Evolutionary conservation across 495 filamentous ascomycete genomes (phyloP), one percentile per base, ranked within the genome.

Genomic region (Penicillium psychrofluorescens): DNA sequence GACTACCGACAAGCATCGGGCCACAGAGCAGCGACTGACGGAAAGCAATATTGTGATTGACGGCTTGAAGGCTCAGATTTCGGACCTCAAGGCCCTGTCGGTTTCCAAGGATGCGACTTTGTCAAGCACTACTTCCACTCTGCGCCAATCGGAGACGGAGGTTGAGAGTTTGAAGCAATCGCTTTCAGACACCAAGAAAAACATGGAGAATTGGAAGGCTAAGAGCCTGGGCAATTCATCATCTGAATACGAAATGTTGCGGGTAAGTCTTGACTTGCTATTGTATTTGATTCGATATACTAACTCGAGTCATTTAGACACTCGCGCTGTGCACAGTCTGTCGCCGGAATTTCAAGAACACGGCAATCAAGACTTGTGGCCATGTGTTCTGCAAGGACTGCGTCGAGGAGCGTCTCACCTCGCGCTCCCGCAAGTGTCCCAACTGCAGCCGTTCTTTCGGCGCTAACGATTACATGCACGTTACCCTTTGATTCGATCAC

Each of bases 331-430:
- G 92, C 68, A 84, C 85, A 2, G 86, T 96, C 13, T 98, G 92
- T 66, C 82, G 84, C 49, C 79, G 73, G 41, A 86, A 90, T 43
- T 92, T 95, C 74, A 96, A 96, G 67, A 86, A 97, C 60, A 95
- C 90, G 1, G 83, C 83, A 12, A 76, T 98, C 53, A 90, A 89
- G 59, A 88, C 84, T 11, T 98, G 92, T 62, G 92, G 92, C n/a
- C 92, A 98, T 65, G 81, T 95, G 14, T 95, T 97, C 64, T 98
- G 92, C 78, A 80, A 77, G 53, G 77, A 80, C 22, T 98, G 92
- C 57, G 83, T 95, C 22, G 87, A 95, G 41, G 83, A 90, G 55
- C 83, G 90, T 40, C 79, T 95, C 40, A 72, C 76, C 8, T 92
- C 90, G 46, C 86, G 92, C 30, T 90, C 87, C 59, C 79, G 92